Conservation (phyloP, 2,329 filamentous ascomycete genomes). For the Ramichloridium luteum region DNA sequence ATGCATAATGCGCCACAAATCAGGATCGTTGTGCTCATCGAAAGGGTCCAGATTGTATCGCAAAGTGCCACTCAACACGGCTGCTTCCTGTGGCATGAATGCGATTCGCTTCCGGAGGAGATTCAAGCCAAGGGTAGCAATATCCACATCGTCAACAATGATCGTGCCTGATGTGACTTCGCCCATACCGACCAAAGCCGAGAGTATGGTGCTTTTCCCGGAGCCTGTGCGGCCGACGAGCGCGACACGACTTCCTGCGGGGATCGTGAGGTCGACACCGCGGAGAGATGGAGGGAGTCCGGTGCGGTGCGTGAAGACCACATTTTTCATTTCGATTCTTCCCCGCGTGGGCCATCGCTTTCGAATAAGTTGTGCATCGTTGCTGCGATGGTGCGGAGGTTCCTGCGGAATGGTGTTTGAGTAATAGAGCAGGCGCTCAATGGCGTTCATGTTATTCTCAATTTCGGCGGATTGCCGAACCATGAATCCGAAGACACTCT, state of each 20-base stretch:
- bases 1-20: constrained; percentile 33
- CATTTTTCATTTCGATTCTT: constrained; percentile 67
- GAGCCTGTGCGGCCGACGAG: constrained; percentile 83
- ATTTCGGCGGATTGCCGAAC: constrained; percentile 2
- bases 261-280: constrained; percentile 67
- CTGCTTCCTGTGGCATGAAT: not conserved
- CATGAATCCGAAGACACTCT: not conserved
- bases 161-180: constrained; percentile 50
- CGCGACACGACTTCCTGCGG: constrained; percentile 73
- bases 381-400: no score
- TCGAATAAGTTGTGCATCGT: constrained; percentile 22
- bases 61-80: constrained; percentile 45
- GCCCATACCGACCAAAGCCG: constrained; percentile 6
- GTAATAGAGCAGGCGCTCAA: constrained; percentile 47
- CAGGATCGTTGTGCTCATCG: constrained; percentile 53
- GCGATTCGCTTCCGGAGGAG: no score
- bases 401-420: constrained; percentile 76
- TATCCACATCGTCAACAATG: constrained; percentile 60
- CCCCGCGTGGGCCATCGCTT: constrained; percentile 70
- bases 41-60: constrained; percentile 69
- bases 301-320: constrained; percentile 70
- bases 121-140: no score
- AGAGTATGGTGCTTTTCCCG: constrained; percentile 8
- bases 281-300: constrained; percentile 74
- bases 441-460: constrained; percentile 7